phyloP scores from a whole-genome alignment of 2,329 filamentous ascomycete genomes.

The Aspergillus sp. region DNA sequence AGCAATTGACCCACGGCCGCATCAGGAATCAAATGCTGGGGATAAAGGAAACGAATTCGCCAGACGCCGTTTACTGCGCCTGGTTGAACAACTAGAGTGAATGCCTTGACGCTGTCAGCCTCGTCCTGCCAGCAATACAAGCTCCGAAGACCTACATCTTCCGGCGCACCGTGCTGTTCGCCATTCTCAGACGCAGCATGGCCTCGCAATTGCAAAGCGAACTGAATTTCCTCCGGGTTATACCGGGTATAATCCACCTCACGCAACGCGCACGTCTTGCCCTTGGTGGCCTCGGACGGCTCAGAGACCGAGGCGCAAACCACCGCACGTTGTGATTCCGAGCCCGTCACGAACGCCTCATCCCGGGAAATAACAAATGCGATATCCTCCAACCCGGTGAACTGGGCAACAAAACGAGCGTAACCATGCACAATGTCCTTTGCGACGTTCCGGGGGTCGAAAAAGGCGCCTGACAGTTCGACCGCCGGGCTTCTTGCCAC shows the following conservation, averaged over 20 bases:
- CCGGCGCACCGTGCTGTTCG: slow-evolving; percentile 4
- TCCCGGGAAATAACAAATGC: slow-evolving; percentile 13
- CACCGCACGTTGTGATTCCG: slow-evolving; percentile 2
- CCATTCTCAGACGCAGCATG: slow-evolving; percentile 10
- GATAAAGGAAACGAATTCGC: slow-evolving; percentile 13
- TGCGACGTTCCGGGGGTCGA: slow-evolving; percentile 5
- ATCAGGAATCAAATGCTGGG: slow-evolving; percentile 11
- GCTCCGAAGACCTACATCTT: slow-evolving; percentile 8
- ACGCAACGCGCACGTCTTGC: slow-evolving; percentile 1
- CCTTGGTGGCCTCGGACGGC: not conserved
- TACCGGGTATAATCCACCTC: slow-evolving; percentile 9
- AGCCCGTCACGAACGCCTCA: slow-evolving; percentile 2
- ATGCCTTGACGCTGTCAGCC: slow-evolving; percentile 10
- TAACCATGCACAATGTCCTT: slow-evolving; percentile 15
- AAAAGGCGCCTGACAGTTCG: slow-evolving; percentile 1
- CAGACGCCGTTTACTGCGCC: slow-evolving; percentile 1
- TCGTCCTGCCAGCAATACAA: not conserved
- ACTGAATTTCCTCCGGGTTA: slow-evolving; percentile 14
- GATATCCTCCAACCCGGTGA: slow-evolving; percentile 20
- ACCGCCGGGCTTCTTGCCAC: slow-evolving; percentile 7
- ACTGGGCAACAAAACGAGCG: slow-evolving; percentile 16
- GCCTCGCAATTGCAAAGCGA: slow-evolving; percentile 13
- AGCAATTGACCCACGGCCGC: slow-evolving; percentile 14
- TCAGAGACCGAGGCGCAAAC: slow-evolving; percentile 9
- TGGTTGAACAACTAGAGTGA: slow-evolving; percentile 9